Conservation (phyloP, 306 rosid genomes). For the Rubus idaeus region DNA sequence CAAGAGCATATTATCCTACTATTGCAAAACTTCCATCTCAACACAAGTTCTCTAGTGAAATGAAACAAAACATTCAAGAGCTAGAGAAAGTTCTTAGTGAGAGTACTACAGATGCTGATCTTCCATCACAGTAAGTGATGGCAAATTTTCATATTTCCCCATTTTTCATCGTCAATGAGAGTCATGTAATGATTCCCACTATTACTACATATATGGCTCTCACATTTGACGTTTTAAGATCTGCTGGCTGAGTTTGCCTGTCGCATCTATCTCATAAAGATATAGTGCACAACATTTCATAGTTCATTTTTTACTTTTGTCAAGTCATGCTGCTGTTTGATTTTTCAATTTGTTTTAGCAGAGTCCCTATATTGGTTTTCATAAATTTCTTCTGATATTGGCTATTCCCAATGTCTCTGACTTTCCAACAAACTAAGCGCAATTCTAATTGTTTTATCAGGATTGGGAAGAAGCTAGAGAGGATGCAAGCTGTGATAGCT, state of each 20-base stretch:
- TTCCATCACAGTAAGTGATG: conserved; percentile 77
- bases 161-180: conserved; percentile 15
- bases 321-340: neutral
- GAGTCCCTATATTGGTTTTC: neutral
- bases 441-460: conserved; percentile 45
- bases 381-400: neutral
- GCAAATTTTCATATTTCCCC: conserved; percentile 19
- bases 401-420: neutral
- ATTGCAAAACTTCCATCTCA: conserved; percentile 83
- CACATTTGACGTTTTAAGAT: neutral
- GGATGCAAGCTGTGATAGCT: conserved; percentile 56
- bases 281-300: neutral
- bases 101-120: conserved; percentile 82
- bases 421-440: conserved; percentile 19
- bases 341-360: neutral
- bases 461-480: conserved; percentile 61
- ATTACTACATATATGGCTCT: neutral
- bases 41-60: conserved; percentile 70
- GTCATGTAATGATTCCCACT: neutral
- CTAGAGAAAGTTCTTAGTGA: conserved; percentile 93
- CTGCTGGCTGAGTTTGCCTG: neutral
- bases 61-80: conserved; percentile 90
- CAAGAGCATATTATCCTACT: conserved; percentile 92
- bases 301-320: neutral
- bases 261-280: neutral